A percentile compares a stretch with the other conserved stretches of the same genome.
Evolutionary conservation across 2,329 filamentous ascomycete species (phyloP).

Genomic region (Alternaria brassicae): DNA sequence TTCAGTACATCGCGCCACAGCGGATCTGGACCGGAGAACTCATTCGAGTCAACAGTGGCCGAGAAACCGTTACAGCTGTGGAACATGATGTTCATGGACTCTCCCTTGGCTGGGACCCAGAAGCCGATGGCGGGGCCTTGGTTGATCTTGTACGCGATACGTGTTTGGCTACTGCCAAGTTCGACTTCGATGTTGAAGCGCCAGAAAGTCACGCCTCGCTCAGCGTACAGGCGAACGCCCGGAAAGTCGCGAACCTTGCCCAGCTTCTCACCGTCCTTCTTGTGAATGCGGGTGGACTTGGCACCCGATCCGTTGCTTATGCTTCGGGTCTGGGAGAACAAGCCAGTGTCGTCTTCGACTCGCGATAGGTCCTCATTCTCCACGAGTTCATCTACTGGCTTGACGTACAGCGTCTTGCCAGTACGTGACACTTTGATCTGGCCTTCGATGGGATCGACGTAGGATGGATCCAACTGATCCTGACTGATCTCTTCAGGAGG

Average conservation of each 20-base stretch:
- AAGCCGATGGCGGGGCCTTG: conserved; percentile 86
- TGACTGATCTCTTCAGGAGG: conserved; percentile 74
- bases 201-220: conserved; percentile 94
- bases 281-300: conserved; percentile 57
- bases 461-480: conserved; percentile 73
- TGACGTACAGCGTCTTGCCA: conserved; percentile 86
- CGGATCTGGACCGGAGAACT: conserved; percentile 90
- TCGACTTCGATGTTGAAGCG: conserved; percentile 95
- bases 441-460: conserved; percentile 88
- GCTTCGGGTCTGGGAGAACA: conserved; percentile 75
- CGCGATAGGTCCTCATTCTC: conserved; percentile 79
- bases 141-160: conserved; percentile 96
- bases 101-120: conserved; percentile 85
- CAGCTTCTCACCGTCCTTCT: conserved; percentile 77
- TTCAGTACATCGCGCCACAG: conserved; percentile 97
- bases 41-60: conserved; percentile 74
- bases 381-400: conserved; percentile 84
- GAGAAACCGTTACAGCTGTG: conserved; percentile 98
- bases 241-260: conserved; percentile 84
- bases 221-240: conserved; percentile 81
- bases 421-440: conserved; percentile 84
- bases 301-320: conserved; percentile 46
- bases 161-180: conserved; percentile 75
- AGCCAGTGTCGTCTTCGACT: conserved; percentile 78
- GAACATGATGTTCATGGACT: conserved; percentile 99